Conservation (phyloP, 345 rosid species). For the Eucalyptus regnans region DNA sequence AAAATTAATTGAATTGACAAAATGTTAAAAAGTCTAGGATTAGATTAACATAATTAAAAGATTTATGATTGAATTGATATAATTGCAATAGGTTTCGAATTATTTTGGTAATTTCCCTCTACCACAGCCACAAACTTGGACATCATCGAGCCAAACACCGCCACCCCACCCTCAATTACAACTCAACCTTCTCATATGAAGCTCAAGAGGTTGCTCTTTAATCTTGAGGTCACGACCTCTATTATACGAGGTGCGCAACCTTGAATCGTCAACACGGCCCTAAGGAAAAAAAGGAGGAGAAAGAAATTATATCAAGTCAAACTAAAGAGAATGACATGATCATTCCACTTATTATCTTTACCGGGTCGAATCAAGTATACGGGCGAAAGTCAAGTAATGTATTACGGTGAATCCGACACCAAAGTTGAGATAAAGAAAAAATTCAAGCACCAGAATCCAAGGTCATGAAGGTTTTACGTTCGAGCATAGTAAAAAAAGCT, state of each 20-base stretch:
- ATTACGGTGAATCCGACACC: rapidly evolving
- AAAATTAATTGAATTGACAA: background rate
- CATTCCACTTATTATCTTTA: background rate
- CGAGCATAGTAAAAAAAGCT: too few species aligned
- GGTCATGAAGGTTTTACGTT: too few species aligned
- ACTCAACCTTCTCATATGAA: background rate
- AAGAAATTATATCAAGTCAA: rapidly evolving
- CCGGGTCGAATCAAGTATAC: rapidly evolving
- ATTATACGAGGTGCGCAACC: background rate
- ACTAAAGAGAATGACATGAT: background rate
- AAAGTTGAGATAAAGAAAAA: background rate
- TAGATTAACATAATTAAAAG: rapidly evolving
- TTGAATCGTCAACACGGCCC: rapidly evolving
- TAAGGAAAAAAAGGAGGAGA: background rate
- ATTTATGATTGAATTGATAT: rapidly evolving
- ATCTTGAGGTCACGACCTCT: background rate
- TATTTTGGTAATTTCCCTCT: background rate
- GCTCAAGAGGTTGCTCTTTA: background rate
- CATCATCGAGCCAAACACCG: rapidly evolving
- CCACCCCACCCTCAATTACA: background rate
- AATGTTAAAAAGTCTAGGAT: too few species aligned
- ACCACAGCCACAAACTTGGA: background rate
- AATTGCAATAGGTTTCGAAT: rapidly evolving
- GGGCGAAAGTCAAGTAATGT: rapidly evolving
- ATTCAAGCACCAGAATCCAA: too few species aligned